Evolutionary conservation across 2,329 filamentous ascomycete genomes (phyloP), one percentile per base, ranked within the genome.

Genomic region (Fusarium sp.): DNA sequence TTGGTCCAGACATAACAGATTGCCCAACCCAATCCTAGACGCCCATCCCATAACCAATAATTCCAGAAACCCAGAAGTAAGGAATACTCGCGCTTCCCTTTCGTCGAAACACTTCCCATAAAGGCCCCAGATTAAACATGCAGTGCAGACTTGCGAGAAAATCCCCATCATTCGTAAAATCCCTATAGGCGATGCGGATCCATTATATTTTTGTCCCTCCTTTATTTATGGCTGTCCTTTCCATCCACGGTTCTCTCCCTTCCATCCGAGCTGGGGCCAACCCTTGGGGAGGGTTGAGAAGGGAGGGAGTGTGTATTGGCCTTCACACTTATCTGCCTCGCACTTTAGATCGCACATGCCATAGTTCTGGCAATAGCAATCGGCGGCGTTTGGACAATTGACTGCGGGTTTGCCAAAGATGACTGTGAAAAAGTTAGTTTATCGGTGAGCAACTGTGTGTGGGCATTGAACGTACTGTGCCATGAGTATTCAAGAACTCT

Each of bases 351-450:
- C 77, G 78, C 91, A 93, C 31, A 91, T 74, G 1, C 90, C 90
- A 74, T 90, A 93, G 21, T 89, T 85, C 44, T 90, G 88, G 80
- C 91, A 93, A 78, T 92, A 92, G 77, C 91, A 93, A 14, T 88
- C 86, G 49, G 83, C 80, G 3, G 89, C 89, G 23, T 83, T 82
- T 0, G 91, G 91, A 72, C 91, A 93, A 73, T 91, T 85, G 3
- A 91, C 84, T 11, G 85, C 78, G 29, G 85, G 80, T 70, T 88
- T 87, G 59, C 87, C 87, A 73, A 90, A 90, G 16, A 90, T 88
- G 69, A 90, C 87, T 89, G 54, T 8, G 52, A 49, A n/a, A 37
- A 35, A 23, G 14, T 78, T 41, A 78, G 76, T 39, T 38, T 62
- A 15, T 41, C 10, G 3, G 25, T 3, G 19, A 23, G 27, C 10